phyloP scores from a whole-genome alignment of 345 rosid species.

The Populus pruinosa region DNA sequence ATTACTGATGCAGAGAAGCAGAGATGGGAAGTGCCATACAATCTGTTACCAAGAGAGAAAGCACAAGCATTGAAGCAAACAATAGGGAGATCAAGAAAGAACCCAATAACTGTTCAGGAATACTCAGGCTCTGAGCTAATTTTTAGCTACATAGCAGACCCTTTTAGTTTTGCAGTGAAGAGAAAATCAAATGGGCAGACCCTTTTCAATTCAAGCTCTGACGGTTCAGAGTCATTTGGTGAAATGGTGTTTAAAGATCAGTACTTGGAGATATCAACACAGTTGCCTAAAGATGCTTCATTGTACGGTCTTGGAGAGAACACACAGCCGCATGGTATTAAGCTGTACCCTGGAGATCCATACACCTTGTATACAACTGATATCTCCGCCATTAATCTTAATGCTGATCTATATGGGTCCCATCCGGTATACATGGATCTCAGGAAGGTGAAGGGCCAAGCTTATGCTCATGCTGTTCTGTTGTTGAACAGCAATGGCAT shows the following conservation, averaged over 20 bases:
- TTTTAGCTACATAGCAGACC: conserved; percentile 65
- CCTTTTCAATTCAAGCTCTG: conserved; percentile 73
- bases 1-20: conserved; percentile 82
- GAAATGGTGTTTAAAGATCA: conserved; percentile 88
- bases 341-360: conserved; percentile 83
- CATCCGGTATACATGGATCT: conserved; percentile 98
- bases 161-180: conserved; percentile 83
- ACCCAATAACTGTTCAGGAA: conserved; percentile 44
- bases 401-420: conserved; percentile 83
- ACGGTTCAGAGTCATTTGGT: conserved; percentile 45
- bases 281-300: conserved; percentile 74
- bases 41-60: conserved; percentile 68
- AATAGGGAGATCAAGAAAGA: conserved; percentile 49
- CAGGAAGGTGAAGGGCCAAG: conserved; percentile 62
- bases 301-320: conserved; percentile 90
- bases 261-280: conserved; percentile 89
- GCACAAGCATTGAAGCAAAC: conserved; percentile 52
- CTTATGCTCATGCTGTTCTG: conserved; percentile 73
- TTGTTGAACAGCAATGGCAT: conserved; percentile 90
- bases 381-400: conserved; percentile 75
- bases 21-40: conserved; percentile 96
- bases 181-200: conserved; percentile 71
- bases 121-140: conserved; percentile 59
- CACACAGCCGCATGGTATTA: conserved; percentile 93
- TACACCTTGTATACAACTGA: conserved; percentile 89